phyloP scores from a whole-genome alignment of 345 rosid genomes.

The Hibiscus syriacus region DNA sequence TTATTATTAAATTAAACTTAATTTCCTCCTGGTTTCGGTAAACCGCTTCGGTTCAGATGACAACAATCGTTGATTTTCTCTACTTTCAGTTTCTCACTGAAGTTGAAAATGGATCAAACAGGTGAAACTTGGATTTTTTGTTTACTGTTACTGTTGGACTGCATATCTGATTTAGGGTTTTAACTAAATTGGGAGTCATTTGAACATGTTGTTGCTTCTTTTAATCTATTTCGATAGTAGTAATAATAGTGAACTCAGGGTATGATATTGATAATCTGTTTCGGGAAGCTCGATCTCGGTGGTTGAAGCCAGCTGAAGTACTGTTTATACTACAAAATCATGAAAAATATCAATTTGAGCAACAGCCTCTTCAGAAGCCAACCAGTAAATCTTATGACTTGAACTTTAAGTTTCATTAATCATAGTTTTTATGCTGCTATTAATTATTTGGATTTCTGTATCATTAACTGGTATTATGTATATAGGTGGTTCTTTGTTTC shows the following conservation, averaged over 20 bases:
- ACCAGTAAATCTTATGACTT: conserved; percentile 23
- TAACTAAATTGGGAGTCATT: background rate
- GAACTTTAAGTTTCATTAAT: background rate
- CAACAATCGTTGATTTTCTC: background rate
- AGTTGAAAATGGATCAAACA: conserved; percentile 13
- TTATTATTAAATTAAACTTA: background rate
- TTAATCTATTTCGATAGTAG: no score
- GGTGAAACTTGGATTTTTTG: conserved; percentile 7
- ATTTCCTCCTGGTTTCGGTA: background rate
- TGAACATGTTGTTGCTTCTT: background rate
- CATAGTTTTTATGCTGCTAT: background rate
- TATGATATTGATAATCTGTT: conserved; percentile 40
- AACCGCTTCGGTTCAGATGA: conserved; percentile 1
- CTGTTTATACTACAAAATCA: conserved; percentile 58
- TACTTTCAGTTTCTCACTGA: background rate
- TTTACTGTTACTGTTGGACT: background rate
- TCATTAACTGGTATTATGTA: background rate
- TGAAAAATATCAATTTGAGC: conserved; percentile 39
- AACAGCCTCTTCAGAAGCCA: conserved; percentile 55
- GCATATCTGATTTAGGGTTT: conserved; percentile 4
- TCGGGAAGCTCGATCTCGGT: conserved; percentile 68
- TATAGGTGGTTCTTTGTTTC: conserved; percentile 81
- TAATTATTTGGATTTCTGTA: background rate
- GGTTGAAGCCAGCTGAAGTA: conserved; percentile 93
- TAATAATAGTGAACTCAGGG: no score